Conservation (phyloP, 140 eudicot genomes). For the Ambrosia hybrid region DNA sequence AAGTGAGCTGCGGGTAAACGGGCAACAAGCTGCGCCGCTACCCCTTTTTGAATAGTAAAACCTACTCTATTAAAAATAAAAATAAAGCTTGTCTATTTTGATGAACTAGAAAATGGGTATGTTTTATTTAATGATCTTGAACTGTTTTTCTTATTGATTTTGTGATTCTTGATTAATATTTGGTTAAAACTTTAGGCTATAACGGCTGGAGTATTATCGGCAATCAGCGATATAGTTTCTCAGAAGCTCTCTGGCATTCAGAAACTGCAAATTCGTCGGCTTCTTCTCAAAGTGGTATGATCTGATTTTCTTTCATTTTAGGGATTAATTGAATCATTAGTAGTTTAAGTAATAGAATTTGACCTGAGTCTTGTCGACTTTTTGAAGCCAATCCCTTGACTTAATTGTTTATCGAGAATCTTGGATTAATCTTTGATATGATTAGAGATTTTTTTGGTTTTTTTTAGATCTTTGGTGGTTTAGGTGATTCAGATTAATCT, state of each 20-base stretch:
- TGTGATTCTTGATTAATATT: not conserved
- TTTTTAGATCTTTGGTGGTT: constrained; percentile 6
- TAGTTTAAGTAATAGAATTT: not conserved
- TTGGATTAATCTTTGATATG: not conserved
- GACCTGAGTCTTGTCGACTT: not conserved
- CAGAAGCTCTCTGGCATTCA: constrained; percentile 91
- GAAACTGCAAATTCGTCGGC: constrained; percentile 80
- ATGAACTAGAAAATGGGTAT: constrained; percentile 6
- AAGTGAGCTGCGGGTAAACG: too few relatives aligned
- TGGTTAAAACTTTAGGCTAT: constrained; percentile 40
- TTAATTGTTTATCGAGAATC: not conserved
- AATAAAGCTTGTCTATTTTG: constrained; percentile 5
- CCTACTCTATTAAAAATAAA: too few relatives aligned
- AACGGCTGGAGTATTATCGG: constrained; percentile 88
- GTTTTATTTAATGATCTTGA: not conserved
- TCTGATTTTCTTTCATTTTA: constrained; percentile 6
- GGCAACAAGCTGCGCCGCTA: too few relatives aligned
- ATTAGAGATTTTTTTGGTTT: not conserved
- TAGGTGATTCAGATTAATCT: too few relatives aligned
- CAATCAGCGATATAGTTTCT: constrained; percentile 78
- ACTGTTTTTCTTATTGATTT: not conserved
- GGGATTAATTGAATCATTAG: constrained; percentile 5
- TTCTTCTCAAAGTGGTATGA: constrained; percentile 95
- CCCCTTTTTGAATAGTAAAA: too few relatives aligned
- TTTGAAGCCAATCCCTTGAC: constrained; percentile 34